Conservation (phyloP, 2,329 filamentous ascomycete genomes). For the Mycosphaerella arachidis region DNA sequence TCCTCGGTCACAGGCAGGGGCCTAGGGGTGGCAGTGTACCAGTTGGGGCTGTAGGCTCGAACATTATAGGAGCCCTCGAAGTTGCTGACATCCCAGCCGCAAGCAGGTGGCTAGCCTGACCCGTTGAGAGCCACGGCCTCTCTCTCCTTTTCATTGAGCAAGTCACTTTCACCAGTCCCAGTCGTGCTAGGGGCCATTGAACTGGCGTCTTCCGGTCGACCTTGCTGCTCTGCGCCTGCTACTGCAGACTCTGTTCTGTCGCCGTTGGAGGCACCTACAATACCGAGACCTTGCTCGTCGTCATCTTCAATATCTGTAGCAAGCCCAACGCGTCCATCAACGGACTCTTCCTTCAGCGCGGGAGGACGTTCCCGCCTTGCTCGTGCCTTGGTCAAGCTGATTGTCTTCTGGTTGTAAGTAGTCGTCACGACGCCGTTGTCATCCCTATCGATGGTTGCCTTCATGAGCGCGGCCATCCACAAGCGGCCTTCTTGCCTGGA, state of each 20-base stretch:
- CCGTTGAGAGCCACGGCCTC: constrained; percentile 12
- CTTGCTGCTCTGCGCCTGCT: constrained; percentile 16
- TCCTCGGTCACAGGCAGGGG: too few species aligned
- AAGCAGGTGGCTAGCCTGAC: background rate
- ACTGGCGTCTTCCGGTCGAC: constrained; percentile 7
- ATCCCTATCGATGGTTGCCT: constrained; percentile 95
- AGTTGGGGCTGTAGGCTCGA: too few species aligned
- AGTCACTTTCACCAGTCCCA: constrained; percentile 7
- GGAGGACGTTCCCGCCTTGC: constrained; percentile 86
- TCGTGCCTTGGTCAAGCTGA: constrained; percentile 82
- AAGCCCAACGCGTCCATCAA: constrained; percentile 27
- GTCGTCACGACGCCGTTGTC: constrained; percentile 68
- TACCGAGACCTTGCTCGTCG: constrained; percentile 23
- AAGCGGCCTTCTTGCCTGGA: constrained; percentile 80
- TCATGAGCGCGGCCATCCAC: constrained; percentile 99
- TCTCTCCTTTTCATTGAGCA: constrained; percentile 14
- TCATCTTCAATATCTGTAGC: constrained; percentile 13
- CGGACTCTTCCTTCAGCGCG: constrained; percentile 63
- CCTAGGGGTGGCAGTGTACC: too few species aligned
- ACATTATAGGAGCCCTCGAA: too few species aligned
- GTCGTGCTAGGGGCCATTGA: constrained; percentile 12
- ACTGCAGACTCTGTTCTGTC: constrained; percentile 9
- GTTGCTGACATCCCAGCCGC: background rate
- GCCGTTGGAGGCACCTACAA: constrained; percentile 19
- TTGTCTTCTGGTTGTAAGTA: constrained; percentile 95